These are phyloP conservation scores for Boletellus ananiceps DNA, from an alignment of 768 basidiomycete species.

Conservation along the genomic window DNA sequence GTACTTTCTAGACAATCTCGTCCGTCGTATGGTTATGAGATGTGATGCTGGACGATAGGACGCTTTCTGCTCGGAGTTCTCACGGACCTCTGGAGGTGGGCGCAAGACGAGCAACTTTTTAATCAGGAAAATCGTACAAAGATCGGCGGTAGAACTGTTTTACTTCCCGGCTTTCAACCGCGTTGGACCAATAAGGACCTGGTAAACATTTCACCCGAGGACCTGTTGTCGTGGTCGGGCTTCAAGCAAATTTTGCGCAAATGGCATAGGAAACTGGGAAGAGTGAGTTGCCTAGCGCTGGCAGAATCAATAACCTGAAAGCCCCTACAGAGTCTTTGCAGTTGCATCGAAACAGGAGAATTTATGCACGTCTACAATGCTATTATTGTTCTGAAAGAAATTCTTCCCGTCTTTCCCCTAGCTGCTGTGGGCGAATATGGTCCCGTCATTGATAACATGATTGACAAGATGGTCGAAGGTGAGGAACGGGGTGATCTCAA, in stretches of 20 bases:
- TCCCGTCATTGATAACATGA: conserved; percentile 48
- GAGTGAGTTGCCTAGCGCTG: conserved; percentile 43
- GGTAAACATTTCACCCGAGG: conserved; percentile 38
- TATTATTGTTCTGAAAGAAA: conserved; percentile 89
- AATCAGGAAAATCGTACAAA: conserved; percentile 67
- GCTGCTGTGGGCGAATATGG: conserved; percentile 56
- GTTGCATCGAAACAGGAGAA: conserved; percentile 80
- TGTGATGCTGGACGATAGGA: conserved; percentile 40
- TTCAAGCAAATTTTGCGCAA: conserved; percentile 73
- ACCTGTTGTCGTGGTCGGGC: conserved; percentile 62
- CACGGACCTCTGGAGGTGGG: conserved; percentile 76
- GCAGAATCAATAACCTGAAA: background rate
- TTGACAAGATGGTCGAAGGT: conserved; percentile 63
- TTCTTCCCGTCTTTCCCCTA: conserved; percentile 84
- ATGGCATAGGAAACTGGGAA: conserved; percentile 75
- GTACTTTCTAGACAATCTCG: conserved; percentile 10
- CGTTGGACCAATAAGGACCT: conserved; percentile 44
- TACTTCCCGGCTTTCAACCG: conserved; percentile 68
- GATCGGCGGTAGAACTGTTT: conserved; percentile 51
- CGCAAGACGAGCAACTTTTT: conserved; percentile 67
- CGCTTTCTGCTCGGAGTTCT: conserved; percentile 83
- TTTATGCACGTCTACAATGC: conserved; percentile 98
- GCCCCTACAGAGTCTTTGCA: conserved; percentile 59
- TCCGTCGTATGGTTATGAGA: background rate
- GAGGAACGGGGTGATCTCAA: conserved; percentile 85